Conservation (phyloP, 345 rosid species). For the Camelina laxa region DNA sequence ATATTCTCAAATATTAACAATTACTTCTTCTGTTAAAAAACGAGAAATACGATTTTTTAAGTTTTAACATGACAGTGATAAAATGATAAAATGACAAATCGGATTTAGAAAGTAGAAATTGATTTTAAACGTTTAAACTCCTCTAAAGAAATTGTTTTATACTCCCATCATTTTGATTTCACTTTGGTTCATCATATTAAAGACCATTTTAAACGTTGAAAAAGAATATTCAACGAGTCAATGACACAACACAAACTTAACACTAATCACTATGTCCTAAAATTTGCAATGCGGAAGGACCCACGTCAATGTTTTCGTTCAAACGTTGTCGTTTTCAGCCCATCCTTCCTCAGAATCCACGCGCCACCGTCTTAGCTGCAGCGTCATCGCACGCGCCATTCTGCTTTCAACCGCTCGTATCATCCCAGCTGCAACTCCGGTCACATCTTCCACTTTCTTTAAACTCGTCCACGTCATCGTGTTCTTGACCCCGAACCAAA, state of each 20-base stretch:
- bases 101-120: neutral
- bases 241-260: neutral
- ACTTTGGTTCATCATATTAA: neutral
- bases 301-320: neutral
- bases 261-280: neutral
- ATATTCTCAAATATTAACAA: no score
- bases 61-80: no score
- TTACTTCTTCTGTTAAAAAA: no score
- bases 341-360: constrained; percentile 43
- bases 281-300: neutral
- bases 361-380: constrained; percentile 28
- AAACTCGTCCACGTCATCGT: constrained; percentile 30
- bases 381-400: constrained; percentile 37
- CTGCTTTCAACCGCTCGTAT: constrained; percentile 31
- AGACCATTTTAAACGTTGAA: constrained; percentile 15
- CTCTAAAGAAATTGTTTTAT: constrained; percentile 1
- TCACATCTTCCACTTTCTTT: constrained; percentile 34
- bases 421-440: constrained; percentile 36
- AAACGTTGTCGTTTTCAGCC: constrained; percentile 42
- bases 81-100: no score
- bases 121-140: neutral
- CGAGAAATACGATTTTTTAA: neutral
- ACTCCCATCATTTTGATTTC: neutral
- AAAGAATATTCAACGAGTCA: constrained; percentile 27
- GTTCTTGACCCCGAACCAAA: constrained; percentile 42